A percentile compares a stretch with the other conserved stretches of the same genome.
phyloP scores from a whole-genome alignment of 108 stramenopile genomes.

The Cyclotella cryptica region DNA sequence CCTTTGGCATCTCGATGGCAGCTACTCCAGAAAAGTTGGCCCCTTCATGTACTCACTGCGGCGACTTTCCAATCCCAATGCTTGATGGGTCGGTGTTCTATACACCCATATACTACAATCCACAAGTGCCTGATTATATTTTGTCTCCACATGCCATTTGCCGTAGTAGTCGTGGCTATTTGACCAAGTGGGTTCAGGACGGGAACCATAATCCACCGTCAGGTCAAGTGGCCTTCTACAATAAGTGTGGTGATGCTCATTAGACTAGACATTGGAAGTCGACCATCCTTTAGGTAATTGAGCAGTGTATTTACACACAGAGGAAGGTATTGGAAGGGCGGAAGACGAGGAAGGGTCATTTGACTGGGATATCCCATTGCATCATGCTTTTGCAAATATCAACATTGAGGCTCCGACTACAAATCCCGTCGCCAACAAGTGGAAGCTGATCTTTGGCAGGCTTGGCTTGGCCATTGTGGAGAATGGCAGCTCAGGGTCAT shows the following conservation, averaged over 20 bases:
- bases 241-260: too few species aligned
- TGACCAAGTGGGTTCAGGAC: neutral
- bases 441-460: neutral
- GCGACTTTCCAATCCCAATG: neutral
- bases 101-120: neutral
- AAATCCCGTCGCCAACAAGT: neutral
- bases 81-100: neutral
- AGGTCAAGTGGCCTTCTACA: neutral
- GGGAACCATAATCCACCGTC: neutral
- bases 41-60: neutral
- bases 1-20: neutral
- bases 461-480: neutral
- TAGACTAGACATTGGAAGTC: too few species aligned
- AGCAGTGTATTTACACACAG: too few species aligned
- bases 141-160: neutral
- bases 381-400: neutral
- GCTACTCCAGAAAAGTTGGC: neutral
- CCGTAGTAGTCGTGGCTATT: neutral
- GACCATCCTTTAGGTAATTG: too few species aligned
- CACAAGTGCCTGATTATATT: neutral
- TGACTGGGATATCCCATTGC: too few species aligned
- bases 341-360: too few species aligned
- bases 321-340: too few species aligned
- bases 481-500: constrained; percentile 1
- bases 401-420: neutral